phyloP scores from a whole-genome alignment of 1,139 yeast genomes.

The Scheffersomyces lignicola region DNA sequence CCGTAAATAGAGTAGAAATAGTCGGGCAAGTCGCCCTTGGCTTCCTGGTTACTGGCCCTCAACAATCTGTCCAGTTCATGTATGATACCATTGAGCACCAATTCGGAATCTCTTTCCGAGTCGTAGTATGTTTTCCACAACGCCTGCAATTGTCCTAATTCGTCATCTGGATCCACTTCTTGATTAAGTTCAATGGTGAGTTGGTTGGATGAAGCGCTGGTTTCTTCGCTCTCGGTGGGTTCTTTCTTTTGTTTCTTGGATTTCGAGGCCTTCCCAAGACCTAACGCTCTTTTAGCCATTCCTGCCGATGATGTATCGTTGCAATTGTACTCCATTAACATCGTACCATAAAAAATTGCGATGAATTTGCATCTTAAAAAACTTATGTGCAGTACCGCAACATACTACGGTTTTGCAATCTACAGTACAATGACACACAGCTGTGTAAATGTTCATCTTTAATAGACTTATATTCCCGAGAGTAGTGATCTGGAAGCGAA shows the following conservation, averaged over 20 bases:
- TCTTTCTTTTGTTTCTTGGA: constrained; percentile 47
- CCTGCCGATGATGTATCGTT: too few species aligned
- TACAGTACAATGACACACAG: too few species aligned
- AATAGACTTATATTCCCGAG: too few species aligned
- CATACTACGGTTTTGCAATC: too few species aligned
- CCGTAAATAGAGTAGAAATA: constrained; percentile 76
- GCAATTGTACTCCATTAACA: too few species aligned
- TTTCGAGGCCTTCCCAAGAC: constrained; percentile 68
- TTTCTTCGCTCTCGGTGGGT: constrained; percentile 15
- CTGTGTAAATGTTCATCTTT: too few species aligned
- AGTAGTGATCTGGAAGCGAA: too few species aligned
- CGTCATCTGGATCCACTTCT: constrained; percentile 75
- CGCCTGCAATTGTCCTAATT: constrained; percentile 69
- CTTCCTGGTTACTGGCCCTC: constrained; percentile 42
- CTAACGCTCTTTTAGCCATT: constrained; percentile 82
- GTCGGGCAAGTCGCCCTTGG: constrained; percentile 45
- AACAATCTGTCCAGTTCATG: constrained; percentile 88
- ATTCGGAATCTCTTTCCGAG: constrained; percentile 59
- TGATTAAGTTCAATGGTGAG: constrained; percentile 71
- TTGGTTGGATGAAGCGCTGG: constrained; percentile 30
- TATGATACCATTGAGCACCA: constrained; percentile 76
- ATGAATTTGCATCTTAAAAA: too few species aligned
- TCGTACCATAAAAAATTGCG: too few species aligned
- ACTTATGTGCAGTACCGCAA: too few species aligned
- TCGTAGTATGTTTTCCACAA: constrained; percentile 62